Evolutionary conservation across 225 moss, liverwort and hornwort genomes (phyloP), one percentile per base, ranked within the genome.

Genomic region (Rhytidiadelphus loreus): DNA sequence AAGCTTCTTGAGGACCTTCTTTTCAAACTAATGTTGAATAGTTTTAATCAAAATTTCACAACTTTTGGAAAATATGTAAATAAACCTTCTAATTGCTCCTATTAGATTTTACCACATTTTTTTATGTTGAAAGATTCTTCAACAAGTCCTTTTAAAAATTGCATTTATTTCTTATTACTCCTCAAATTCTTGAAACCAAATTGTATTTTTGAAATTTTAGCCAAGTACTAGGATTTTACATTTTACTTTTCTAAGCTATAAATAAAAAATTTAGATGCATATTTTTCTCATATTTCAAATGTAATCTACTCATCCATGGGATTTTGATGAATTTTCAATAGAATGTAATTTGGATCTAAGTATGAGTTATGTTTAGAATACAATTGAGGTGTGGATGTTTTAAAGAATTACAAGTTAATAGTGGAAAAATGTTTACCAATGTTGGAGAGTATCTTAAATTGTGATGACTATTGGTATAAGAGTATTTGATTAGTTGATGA

Each of bases 121-220:
- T 2, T 8, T 69, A 4, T 41, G 8, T 25, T 14, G 14, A 23
- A 48, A 69, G 24, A 69, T 18, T 13, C 11, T 41, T 70, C 14
- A 70, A 41, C 8, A 8, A 41, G 8, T 39, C 25, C 5, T 8
- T 41, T 70, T 4, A 24, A 70, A 41, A 41, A 23, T 70, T 41
- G 4, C 25, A 70, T 4, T 24, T 1, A 70, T 3, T 14, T 13
- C 3, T 41, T 14, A 0, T 25, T 5, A 41, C 4, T 2, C 0
- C 1, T 8, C 5, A 41, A 39, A 4, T 5, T 8, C 70, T 70
- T 24, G 11, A 70, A 24, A 70, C 12, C 14, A 70, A 41, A 25
- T 41, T 23, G 39, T 69, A 2, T 13, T 69, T 69, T 69, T 39
- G 39, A 39, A 7, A 39, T 13, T 69, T 39, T 69, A 23, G 39